Base-by-base conservation (phyloP, 1,139 yeast species). In the Komagataea norvegica region DNA sequence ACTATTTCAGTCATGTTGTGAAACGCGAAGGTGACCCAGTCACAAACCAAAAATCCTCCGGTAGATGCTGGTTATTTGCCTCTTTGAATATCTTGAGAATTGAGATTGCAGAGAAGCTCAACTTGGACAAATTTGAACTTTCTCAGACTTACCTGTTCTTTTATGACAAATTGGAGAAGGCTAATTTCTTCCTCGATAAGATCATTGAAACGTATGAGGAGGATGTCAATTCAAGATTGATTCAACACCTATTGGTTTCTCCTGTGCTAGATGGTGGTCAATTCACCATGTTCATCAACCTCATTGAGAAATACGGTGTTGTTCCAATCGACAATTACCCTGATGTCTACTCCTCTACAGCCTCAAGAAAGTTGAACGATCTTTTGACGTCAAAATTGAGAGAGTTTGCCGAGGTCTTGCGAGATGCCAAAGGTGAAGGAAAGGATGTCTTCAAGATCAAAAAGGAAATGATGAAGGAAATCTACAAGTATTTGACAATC, bases 41-140 rank as follows among this genome's bases (percentile, higher is more conserved):
- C 37, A 79, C 85, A 52, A 78, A 81, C 61, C 95, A 86, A 61
- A 73, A 74, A 54, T 59, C 73, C 25, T 75, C 86, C 13, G 95
- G 95, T 27, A 67, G 95, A 52, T 86, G 95, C 60, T 86, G 95
- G 95, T 68, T 86, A 48, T 85, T 85, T 60, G 95, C 95, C 8
- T 74, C 91, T 1, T 76, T 85, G 40, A 86, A 85, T 51, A 72
- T 81, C 36, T 63, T 85, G 51, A 68, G 95, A 51, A 59, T 81
- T 34, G 71, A 70, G 37, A 74, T 82, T 33, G 78, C 81, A 59
- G 66, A 72, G 50, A 72, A 73, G 56, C 72, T 78, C 59, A 77
- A 80, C 52, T 61, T 86, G 52, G 74, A 78, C 50, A 79, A 78
- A 37, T 77, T 85, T 57, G 88, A 83, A 62, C 59, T 86, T 33